These are phyloP conservation scores for Rhododendron williamsianum DNA, from an alignment of 148 eudicot genomes.

Conservation along the genomic window DNA sequence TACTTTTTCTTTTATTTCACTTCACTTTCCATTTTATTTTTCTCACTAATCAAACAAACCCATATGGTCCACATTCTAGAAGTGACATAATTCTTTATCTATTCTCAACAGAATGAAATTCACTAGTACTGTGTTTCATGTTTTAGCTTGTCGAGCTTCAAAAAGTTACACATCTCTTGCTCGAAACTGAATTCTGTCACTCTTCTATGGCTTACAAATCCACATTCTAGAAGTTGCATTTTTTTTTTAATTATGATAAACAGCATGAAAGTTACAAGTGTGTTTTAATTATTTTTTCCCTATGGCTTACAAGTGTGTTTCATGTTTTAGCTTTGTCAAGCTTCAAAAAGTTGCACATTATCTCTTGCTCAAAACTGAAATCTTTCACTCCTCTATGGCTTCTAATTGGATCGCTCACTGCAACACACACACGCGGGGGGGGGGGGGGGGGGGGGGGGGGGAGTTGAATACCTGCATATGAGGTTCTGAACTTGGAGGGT, in stretches of 20 bases:
- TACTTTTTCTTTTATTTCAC: too few relatives aligned
- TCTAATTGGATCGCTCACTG: background rate
- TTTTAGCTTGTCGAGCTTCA: background rate
- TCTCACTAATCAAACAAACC: too few relatives aligned
- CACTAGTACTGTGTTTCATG: constrained; percentile 4
- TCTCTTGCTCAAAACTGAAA: background rate
- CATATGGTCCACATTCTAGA: background rate
- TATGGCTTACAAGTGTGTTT: background rate
- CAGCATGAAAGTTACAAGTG: background rate
- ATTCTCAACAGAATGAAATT: background rate
- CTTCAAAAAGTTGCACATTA: background rate
- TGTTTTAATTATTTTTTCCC: too few relatives aligned
- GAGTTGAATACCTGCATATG: constrained; percentile 27
- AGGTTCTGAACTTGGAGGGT: constrained; percentile 18
- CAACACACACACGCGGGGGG: too few relatives aligned
- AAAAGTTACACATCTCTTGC: background rate
- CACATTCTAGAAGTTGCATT: background rate
- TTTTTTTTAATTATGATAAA: too few relatives aligned
- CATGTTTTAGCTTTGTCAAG: background rate
- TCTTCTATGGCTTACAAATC: background rate
- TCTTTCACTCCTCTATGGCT: too few relatives aligned
- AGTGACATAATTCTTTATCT: background rate
- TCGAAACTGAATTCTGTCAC: background rate
- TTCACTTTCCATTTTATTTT: too few relatives aligned
- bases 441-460: too few relatives aligned